Percentiles rank a stretch among this genome's conserved stretches.
These are phyloP conservation scores for Oxyria digyna DNA, from an alignment of 148 eudicot genomes.

Conservation along the genomic window DNA sequence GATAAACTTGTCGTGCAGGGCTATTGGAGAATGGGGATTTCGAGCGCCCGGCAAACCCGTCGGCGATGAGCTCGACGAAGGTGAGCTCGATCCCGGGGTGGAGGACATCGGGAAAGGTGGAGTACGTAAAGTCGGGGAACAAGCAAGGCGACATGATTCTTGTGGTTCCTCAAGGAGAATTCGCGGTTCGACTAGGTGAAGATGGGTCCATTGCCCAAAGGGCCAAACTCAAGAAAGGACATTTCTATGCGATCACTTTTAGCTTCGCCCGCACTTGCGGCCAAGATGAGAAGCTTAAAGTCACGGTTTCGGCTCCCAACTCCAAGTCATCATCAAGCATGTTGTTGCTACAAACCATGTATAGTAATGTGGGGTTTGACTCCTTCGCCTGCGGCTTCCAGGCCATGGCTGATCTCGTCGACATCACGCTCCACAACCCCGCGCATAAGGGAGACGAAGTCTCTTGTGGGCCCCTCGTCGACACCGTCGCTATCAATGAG, in stretches of 20 bases:
- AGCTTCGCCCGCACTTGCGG: constrained; percentile 8
- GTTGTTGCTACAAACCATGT: constrained; percentile 33
- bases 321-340: constrained; percentile 12
- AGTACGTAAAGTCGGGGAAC: not conserved
- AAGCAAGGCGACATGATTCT: constrained; percentile 6
- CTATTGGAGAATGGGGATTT: not conserved
- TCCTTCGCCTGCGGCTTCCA: constrained; percentile 31
- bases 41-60: constrained; percentile 5
- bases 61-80: not conserved
- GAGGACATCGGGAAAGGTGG: constrained; percentile 2
- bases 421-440: constrained; percentile 30
- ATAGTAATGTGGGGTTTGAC: constrained; percentile 42
- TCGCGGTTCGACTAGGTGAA: not conserved
- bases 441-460: constrained; percentile 21
- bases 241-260: constrained; percentile 2
- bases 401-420: constrained; percentile 19
- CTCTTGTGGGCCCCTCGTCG: constrained; percentile 42
- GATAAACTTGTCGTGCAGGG: no score
- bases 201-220: not conserved
- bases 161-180: not conserved
- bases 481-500: constrained; percentile 19
- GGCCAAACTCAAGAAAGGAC: not conserved
- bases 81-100: constrained; percentile 5
- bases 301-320: constrained; percentile 18
- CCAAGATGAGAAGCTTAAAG: constrained; percentile 11